Base-by-base conservation (phyloP, 352 stramenopile genomes). In the Phytophthora foliorum region DNA sequence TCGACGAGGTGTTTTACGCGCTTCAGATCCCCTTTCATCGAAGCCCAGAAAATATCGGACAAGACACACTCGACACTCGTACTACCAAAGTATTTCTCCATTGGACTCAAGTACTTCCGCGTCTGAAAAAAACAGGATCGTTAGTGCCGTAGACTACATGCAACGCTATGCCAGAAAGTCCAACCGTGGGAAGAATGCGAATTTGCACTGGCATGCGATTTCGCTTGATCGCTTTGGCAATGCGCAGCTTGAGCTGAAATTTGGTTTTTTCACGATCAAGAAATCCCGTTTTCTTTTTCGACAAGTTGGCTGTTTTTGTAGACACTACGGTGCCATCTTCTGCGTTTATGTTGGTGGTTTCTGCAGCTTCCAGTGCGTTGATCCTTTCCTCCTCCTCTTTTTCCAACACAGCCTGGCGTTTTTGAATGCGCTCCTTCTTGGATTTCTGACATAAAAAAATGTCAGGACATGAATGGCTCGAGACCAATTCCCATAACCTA, bases 181-280 rank as follows among this genome's bases (percentile, higher is more conserved):
- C 27, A 57, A 84, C 71, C 62, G 75, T 73, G 1, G 82, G 90
- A 27, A 91, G 79, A 24, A 94, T 83, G 1, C 86, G 81, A 19
- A 92, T 71, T 72, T 94, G 86, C 44, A 87, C 59, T 2, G 84
- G 82, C 53, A 92, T 89, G 4, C 81, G 82, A 46, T 85, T 91
- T 21, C 79, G 69, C 13, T 72, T 66, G 22, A 93, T 85, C 2
- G 84, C 72, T 17, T 76, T 75, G 1, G 72, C 68, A 68, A 88
- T 81, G 9, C 80, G 79, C 45, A 91, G 52, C 21, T 80, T 81
- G 8, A 93, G 56, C n/a, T 84, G 77, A 10, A 91, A 57, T 45
- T 88, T 87, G 7, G 77, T 72, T 21, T 79, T 85, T 57, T 90
- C 79, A 2, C 82, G 71, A 17, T 77, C 69, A 1, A 90, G 39